Conservation (phyloP, 2,329 filamentous ascomycete genomes). For the Aspergillus viridinutans region DNA sequence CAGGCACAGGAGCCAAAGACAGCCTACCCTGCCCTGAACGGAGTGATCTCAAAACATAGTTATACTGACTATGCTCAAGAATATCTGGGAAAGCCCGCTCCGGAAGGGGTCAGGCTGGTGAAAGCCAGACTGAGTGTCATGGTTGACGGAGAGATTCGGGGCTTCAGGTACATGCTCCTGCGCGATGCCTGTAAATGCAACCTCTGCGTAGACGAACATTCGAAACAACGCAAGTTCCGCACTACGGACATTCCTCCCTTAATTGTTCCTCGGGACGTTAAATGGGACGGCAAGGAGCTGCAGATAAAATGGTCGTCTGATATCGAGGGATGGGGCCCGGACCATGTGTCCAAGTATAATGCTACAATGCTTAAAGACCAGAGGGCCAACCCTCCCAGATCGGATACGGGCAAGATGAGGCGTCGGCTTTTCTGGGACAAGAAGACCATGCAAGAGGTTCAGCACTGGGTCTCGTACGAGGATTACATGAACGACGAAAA, state of each 20-base stretch:
- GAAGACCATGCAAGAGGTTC: constrained; percentile 40
- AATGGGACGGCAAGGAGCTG: constrained; percentile 41
- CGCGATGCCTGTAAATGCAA: constrained; percentile 55
- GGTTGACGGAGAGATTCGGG: background rate
- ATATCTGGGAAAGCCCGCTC: background rate
- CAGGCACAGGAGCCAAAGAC: background rate
- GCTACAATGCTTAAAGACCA: constrained; percentile 10
- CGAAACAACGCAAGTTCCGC: constrained; percentile 60
- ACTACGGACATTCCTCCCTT: constrained; percentile 58
- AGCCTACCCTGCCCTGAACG: background rate
- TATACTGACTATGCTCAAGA: background rate
- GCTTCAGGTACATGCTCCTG: constrained; percentile 29
- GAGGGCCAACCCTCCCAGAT: constrained; percentile 5
- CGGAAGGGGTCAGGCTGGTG: background rate
- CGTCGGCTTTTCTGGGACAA: constrained; percentile 35
- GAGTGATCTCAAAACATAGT: background rate
- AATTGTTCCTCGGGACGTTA: constrained; percentile 39
- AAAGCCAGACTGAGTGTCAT: background rate
- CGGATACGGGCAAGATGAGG: constrained; percentile 19
- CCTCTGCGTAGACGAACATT: constrained; percentile 53
- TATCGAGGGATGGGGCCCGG: constrained; percentile 39
- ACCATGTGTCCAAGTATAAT: constrained; percentile 39
- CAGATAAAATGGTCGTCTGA: constrained; percentile 61
- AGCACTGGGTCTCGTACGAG: constrained; percentile 60
- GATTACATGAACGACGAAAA: constrained; percentile 63